Evolutionary conservation across 306 rosid genomes (phyloP).

Genomic region (Crotalaria pallida): DNA sequence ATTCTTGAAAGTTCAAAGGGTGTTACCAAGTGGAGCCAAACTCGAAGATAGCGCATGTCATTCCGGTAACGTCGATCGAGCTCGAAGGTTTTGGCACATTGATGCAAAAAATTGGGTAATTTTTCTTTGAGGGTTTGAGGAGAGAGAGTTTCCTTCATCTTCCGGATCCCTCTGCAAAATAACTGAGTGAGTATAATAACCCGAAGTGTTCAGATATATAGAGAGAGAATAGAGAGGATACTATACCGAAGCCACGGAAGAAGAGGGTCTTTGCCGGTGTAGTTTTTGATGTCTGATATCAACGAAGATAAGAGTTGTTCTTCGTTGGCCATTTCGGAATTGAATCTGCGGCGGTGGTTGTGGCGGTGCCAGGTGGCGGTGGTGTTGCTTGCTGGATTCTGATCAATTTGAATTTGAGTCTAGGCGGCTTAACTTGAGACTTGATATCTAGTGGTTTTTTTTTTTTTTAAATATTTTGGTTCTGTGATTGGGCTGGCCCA

Average conservation of each 20-base stretch:
- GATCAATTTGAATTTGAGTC: slow-evolving; percentile 37
- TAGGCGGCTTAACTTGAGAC: slow-evolving; percentile 10
- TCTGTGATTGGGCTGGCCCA: background rate
- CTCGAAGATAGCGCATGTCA: slow-evolving; percentile 78
- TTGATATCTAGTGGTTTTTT: background rate
- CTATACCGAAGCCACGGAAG: slow-evolving; percentile 97
- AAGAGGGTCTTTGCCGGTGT: slow-evolving; percentile 86
- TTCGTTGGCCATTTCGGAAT: slow-evolving; percentile 28
- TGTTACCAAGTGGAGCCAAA: slow-evolving; percentile 91
- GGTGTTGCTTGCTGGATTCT: background rate
- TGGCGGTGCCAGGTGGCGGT: slow-evolving; percentile 16
- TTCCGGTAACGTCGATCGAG: slow-evolving; percentile 76
- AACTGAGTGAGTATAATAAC: background rate
- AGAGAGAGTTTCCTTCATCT: slow-evolving; percentile 61
- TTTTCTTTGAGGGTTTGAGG: slow-evolving; percentile 53
- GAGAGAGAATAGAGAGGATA: background rate
- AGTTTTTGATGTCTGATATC: slow-evolving; percentile 54
- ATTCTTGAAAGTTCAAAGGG: background rate
- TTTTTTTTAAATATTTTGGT: background rate
- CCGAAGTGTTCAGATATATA: background rate
- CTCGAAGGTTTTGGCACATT: slow-evolving; percentile 64
- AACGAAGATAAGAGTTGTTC: slow-evolving; percentile 57
- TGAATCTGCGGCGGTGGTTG: slow-evolving; percentile 20
- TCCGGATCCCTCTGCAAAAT: slow-evolving; percentile 66
- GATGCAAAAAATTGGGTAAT: slow-evolving; percentile 66